Percentiles rank a stretch among this genome's conserved stretches.
These are phyloP conservation scores for Flaveria brownii DNA, from an alignment of 129 eudicot species.

Conservation along the genomic window DNA sequence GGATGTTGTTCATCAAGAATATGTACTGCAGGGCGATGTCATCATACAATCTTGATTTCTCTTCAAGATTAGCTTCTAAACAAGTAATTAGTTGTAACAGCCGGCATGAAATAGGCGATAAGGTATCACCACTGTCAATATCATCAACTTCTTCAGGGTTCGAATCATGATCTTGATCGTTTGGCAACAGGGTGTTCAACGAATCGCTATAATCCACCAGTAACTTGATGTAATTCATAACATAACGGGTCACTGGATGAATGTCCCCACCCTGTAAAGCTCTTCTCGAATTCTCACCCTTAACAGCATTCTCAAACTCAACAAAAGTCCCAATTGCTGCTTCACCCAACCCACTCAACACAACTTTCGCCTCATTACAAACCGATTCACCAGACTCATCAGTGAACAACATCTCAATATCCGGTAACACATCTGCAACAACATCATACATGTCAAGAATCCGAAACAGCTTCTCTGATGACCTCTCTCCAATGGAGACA, in stretches of 20 bases:
- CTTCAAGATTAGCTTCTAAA: background rate
- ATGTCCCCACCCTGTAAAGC: too few relatives aligned
- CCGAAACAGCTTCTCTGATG: too few relatives aligned
- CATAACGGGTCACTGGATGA: too few relatives aligned
- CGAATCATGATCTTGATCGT: constrained; percentile 22
- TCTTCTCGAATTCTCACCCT: too few relatives aligned
- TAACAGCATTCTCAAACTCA: too few relatives aligned
- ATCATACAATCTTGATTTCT: too few relatives aligned
- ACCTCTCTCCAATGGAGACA: too few relatives aligned
- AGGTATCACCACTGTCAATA: constrained; percentile 45
- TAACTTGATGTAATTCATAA: too few relatives aligned
- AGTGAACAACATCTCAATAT: constrained; percentile 59
- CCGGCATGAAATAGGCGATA: constrained; percentile 60
- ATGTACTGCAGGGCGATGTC: constrained; percentile 47
- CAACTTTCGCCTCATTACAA: constrained; percentile 70
- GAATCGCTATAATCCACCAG: too few relatives aligned
- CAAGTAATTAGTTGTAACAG: constrained; percentile 61
- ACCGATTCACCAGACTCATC: constrained; percentile 85
- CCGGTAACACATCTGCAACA: constrained; percentile 37
- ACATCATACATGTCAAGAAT: too few relatives aligned
- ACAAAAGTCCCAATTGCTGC: too few relatives aligned
- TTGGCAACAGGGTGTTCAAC: too few relatives aligned
- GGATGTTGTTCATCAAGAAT: constrained; percentile 86
- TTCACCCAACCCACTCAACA: constrained; percentile 42
- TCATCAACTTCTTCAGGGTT: constrained; percentile 28